Conservation (phyloP, 257 asterid species). For the Solanum commersonii region DNA sequence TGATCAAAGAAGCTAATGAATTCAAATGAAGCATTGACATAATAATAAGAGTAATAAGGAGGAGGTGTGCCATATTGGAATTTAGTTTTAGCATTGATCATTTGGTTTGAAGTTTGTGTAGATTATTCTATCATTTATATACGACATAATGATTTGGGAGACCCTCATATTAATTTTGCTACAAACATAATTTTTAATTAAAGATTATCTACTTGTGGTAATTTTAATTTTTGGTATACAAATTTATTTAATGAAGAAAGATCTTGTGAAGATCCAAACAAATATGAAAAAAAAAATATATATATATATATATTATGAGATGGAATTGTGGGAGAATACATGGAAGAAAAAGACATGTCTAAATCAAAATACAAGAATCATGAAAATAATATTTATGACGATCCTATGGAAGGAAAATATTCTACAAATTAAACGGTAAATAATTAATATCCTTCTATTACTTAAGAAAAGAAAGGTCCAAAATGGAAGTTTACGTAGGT, state of each 20-base stretch:
- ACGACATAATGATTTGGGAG: neutral
- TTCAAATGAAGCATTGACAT: neutral
- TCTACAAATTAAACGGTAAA: too few species aligned
- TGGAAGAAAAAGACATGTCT: neutral
- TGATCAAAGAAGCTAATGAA: neutral
- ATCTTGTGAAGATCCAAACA: too few species aligned
- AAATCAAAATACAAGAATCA: neutral
- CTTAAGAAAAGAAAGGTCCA: neutral
- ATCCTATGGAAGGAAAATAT: neutral
- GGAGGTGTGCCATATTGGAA: neutral
- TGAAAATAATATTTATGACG: too few species aligned
- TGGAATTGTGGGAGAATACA: too few species aligned
- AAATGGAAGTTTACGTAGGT: neutral
- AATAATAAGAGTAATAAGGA: neutral
- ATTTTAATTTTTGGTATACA: neutral
- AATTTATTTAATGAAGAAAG: neutral
- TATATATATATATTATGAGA: too few species aligned
- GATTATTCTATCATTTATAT: neutral
- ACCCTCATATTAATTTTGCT: neutral
- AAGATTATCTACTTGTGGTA: neutral
- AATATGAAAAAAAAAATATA: too few species aligned
- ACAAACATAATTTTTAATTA: neutral
- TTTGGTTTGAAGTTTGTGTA: neutral
- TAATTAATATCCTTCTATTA: too few species aligned
- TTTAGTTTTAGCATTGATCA: neutral